Evolutionary conservation across 768 basidiomycete genomes (phyloP), one percentile per base, ranked within the genome.

Genomic region (Lactifluus pinguis): DNA sequence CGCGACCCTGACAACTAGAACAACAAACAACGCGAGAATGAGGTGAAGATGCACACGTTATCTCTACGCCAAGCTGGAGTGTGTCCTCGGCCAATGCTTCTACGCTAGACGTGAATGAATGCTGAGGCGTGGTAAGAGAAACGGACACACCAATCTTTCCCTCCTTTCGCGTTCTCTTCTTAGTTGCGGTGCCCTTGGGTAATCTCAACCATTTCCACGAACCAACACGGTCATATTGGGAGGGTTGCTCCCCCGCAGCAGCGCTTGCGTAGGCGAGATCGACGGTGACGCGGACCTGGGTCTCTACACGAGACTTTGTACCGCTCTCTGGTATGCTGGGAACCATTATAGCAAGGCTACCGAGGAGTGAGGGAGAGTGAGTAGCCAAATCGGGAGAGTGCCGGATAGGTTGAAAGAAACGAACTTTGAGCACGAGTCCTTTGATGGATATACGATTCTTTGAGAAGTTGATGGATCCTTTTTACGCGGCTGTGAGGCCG

Each of bases 251-350:
- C 8, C 78, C 77, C 1, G 81, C 78, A 5, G 85, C 81, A 6
- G 76, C 71, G 67, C 79, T 84, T 25, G 84, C 77, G 67, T 87
- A 83, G 5, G 87, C 87, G 52, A 92, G 77, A 69, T 92, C 88
- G 42, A 95, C 77, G 3, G 86, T 83, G 44, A 95, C 82, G 69
- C 92, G 85, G 52, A 95, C 85, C 76, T 95, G 93, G 3, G 93
- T 95, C 72, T 95, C 93, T n/a, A 95, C 93, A 38, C 93, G 83
- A 50, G 89, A 92, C 73, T 95, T 95, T 14, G 92, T 86, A 29
- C 92, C 93, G 48, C 77, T 75, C 66, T 83, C 82, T 6, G 93
- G 92, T 56, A 95, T 84, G 68, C 84, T 91, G 21, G 91, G 89
- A 47, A 92, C 83, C 70, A 91, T 77, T 59, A 95, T 87, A 29